These are phyloP conservation scores for Polyporus arcularius DNA, from an alignment of 768 basidiomycete species.

Conservation along the genomic window DNA sequence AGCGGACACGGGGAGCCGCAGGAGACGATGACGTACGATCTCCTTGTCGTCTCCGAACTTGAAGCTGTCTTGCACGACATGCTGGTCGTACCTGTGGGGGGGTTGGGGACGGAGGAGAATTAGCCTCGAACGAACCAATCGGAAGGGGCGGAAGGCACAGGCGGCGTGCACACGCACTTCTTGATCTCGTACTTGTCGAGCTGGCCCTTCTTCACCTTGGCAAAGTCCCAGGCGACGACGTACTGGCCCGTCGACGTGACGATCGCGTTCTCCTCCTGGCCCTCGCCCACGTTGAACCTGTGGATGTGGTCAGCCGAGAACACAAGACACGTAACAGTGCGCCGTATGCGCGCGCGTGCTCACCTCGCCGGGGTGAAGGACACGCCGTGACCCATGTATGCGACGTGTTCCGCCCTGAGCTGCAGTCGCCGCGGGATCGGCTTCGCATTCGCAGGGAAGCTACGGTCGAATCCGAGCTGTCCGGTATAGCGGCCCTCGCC, in stretches of 20 bases:
- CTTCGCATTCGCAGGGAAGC: slow-evolving; percentile 93
- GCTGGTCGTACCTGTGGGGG: slow-evolving; percentile 71
- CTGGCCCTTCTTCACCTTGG: slow-evolving; percentile 89
- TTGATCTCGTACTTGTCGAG: slow-evolving; percentile 95
- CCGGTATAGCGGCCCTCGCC: slow-evolving; percentile 87
- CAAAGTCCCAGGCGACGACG: slow-evolving; percentile 97
- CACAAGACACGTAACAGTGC: too few species aligned
- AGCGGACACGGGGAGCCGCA: background rate
- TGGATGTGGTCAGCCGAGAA: background rate
- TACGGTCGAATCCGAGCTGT: slow-evolving; percentile 86
- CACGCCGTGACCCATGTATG: slow-evolving; percentile 88
- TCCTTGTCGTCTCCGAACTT: slow-evolving; percentile 96
- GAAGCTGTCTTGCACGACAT: slow-evolving; percentile 97
- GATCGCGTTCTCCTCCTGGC: slow-evolving; percentile 90
- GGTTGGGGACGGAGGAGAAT: background rate
- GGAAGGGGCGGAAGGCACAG: background rate
- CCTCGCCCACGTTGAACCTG: slow-evolving; percentile 92
- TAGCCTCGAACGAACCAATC: slow-evolving; percentile 5
- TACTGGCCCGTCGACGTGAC: slow-evolving; percentile 92
- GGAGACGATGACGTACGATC: slow-evolving; percentile 62
- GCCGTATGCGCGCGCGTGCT: slow-evolving; percentile 13
- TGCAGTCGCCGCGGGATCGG: slow-evolving; percentile 88
- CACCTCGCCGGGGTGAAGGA: slow-evolving; percentile 94
- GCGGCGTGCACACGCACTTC: slow-evolving; percentile 42
- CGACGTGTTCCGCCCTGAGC: slow-evolving; percentile 87